Evolutionary conservation across 73 alveolate genomes (phyloP).

Genomic region (Paramecium primaurelia): DNA sequence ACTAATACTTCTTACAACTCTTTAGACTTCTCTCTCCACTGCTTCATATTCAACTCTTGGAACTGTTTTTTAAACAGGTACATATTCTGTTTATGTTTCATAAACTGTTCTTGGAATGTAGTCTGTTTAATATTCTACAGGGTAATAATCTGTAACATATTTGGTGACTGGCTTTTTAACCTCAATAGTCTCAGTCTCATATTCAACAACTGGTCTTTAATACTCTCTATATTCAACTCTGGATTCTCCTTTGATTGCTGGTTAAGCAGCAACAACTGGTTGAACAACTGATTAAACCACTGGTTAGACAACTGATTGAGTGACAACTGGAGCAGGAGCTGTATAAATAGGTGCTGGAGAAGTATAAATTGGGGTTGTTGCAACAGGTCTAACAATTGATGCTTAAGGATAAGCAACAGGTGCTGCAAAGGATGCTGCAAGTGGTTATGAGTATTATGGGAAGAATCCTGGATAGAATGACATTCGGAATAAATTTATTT

Average conservation of each 20-base stretch:
- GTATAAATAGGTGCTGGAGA: background rate
- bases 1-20: background rate
- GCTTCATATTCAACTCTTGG: conserved; percentile 49
- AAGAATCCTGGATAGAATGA: conserved; percentile 19
- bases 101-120: conserved; percentile 48
- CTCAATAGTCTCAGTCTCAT: conserved; percentile 40
- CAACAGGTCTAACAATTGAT: background rate
- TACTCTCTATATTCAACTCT: conserved; percentile 44
- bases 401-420: background rate
- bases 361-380: background rate
- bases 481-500: background rate
- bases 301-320: background rate
- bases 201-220: conserved; percentile 43
- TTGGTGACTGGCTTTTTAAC: background rate
- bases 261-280: conserved; percentile 39
- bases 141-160: conserved; percentile 41
- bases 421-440: background rate
- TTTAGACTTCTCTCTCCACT: conserved; percentile 28
- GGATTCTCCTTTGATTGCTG: conserved; percentile 30
- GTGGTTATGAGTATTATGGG: background rate
- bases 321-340: conserved; percentile 6
- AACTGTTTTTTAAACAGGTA: conserved; percentile 22
- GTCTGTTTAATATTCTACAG: conserved; percentile 41
- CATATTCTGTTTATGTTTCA: conserved; percentile 46
- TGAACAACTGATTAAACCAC: background rate